phyloP scores from a whole-genome alignment of 2,329 filamentous ascomycete genomes.

The Paecilomyces niveus region DNA sequence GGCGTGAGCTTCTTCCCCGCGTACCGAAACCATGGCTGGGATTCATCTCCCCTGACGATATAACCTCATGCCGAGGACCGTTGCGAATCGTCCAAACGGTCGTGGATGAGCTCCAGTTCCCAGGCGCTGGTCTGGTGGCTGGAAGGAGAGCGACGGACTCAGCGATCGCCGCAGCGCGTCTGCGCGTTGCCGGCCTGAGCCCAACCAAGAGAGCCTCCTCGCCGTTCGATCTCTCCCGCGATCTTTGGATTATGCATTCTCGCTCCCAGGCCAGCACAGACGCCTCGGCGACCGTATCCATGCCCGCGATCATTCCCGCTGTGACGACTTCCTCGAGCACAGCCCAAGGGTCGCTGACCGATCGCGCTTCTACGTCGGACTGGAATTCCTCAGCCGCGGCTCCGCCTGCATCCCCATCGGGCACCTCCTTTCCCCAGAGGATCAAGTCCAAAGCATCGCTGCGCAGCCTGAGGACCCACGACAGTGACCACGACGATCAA shows the following conservation, averaged over 20 bases:
- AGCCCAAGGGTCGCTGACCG: conserved; percentile 7
- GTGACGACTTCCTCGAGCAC: conserved; percentile 19
- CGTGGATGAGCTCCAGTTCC: conserved; percentile 6
- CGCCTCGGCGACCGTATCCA: conserved; percentile 20
- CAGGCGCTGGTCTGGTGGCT: background rate
- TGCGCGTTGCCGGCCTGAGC: background rate
- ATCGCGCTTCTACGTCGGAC: conserved; percentile 15
- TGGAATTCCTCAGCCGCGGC: conserved; percentile 17
- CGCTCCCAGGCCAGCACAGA: conserved; percentile 1
- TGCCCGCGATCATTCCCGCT: conserved; percentile 30
- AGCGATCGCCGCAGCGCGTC: background rate
- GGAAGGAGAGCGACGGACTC: background rate
- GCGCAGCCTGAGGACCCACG: conserved; percentile 22
- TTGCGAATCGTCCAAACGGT: conserved; percentile 10
- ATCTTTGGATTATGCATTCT: background rate
- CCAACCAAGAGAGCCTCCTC: conserved; percentile 16
- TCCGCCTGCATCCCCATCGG: conserved; percentile 5
- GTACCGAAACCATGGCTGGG: background rate
- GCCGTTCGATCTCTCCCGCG: conserved; percentile 8
- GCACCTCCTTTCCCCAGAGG: conserved; percentile 19
- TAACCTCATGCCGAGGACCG: conserved; percentile 4
- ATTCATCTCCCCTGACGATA: background rate
- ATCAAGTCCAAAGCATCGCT: conserved; percentile 31
- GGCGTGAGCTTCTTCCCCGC: background rate
- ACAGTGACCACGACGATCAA: conserved; percentile 19